Evolutionary conservation across 169 alveolate genomes (phyloP).

Genomic region (Pseudocohnilembus persalinus): DNA sequence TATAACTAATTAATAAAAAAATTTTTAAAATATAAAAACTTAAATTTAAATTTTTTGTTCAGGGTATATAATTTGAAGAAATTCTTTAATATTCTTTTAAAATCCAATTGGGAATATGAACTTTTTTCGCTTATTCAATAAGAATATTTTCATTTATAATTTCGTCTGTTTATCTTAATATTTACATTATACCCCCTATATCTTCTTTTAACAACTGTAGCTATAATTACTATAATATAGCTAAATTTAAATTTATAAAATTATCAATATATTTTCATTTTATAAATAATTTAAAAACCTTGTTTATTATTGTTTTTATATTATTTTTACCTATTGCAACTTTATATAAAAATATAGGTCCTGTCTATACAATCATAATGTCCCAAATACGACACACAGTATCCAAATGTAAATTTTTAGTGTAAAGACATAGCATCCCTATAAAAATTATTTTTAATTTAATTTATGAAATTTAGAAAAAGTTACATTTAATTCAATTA

Average conservation of each 20-base stretch:
- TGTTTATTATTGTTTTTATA: neutral
- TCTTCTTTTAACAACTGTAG: too few relatives aligned
- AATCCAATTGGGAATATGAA: slow-evolving; percentile 4
- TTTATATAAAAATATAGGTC: neutral
- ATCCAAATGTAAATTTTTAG: neutral
- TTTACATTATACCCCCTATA: neutral
- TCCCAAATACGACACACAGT: neutral
- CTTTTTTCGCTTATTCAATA: neutral
- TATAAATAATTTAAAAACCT: neutral
- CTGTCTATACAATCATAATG: neutral
- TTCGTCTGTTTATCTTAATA: neutral
- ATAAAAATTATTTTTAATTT: too few relatives aligned
- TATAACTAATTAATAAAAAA: too few relatives aligned
- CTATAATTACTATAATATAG: too few relatives aligned
- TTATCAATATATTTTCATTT: too few relatives aligned
- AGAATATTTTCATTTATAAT: neutral
- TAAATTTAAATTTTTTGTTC: too few relatives aligned
- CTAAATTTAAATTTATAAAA: too few relatives aligned
- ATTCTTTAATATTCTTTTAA: neutral
- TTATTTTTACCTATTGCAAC: neutral
- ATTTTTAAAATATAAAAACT: too few relatives aligned
- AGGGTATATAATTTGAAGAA: neutral
- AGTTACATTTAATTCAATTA: slow-evolving; percentile 65
- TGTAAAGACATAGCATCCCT: neutral
- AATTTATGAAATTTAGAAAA: too few relatives aligned